Evolutionary conservation across 1,284 basidiomycete species (phyloP), one percentile per base, ranked within the genome.

Genomic region (Retiboletus fuscus): DNA sequence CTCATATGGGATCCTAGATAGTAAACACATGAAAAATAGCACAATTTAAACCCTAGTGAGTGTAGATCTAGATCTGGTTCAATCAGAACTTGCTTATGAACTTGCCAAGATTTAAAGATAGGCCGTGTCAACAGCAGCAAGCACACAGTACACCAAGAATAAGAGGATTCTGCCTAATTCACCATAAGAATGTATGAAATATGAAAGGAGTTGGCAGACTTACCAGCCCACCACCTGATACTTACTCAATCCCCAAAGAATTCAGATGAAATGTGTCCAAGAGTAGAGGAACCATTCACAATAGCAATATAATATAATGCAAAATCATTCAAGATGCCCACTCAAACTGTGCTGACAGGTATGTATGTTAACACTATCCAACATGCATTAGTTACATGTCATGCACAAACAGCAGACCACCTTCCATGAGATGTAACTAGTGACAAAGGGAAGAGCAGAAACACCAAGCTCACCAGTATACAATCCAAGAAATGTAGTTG

Each of bases 401-500:
- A n/a, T 18, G 20, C 5, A n/a, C 11, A 18, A 34, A 39, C 16
- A 4, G 2, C 39, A 41, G 28, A 49, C 24, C 8, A 39, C 43
- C 18, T 18, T 43, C 51, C 28, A 20, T 6, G 39, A 44, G 3
- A n/a, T n/a, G 5, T 18, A 69, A 43, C 30, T 1, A 47, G 13
- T 28, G 47, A 57, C 61, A n/a, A 53, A 65, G 13, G 22, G 30
- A 41, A 67, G 13, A 22, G 11, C 5, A 15, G 16, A 18, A n/a
- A 49, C 30, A 47, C 3, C 0, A 41, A 65, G 74, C 83, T 13
- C 69, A 89, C 89, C 85, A 4, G 90, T 92, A 76, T 90, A 92
- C 26, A 92, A 77, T 16, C 91, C 91, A 13, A 92, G 82, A 79
- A 89, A 92, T 2, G 83, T 80, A 12, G 87, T 75, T 60, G 87